Conservation (phyloP, 306 rosid genomes). For the Amphicarpaea edgeworthii region DNA sequence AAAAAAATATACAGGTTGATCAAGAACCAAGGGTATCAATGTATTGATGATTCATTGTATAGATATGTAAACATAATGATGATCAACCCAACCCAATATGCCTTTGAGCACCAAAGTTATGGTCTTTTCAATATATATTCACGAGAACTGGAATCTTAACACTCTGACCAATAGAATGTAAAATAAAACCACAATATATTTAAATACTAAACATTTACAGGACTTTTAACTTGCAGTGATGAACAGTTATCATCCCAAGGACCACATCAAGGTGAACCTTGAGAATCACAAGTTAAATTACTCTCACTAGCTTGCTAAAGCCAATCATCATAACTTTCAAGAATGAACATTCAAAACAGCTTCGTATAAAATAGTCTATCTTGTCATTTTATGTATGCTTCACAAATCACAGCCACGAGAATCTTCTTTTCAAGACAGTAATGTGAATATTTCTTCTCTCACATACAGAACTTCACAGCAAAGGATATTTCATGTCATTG, state of each 20-base stretch:
- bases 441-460: constrained; percentile 15
- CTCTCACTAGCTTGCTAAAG: constrained; percentile 24
- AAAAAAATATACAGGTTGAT: constrained; percentile 8
- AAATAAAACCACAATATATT: neutral
- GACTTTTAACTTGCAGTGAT: constrained; percentile 12
- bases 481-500: constrained; percentile 31
- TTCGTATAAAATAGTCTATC: neutral
- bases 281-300: constrained; percentile 32
- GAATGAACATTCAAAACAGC: constrained; percentile 24
- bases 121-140: neutral
- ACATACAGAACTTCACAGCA: constrained; percentile 3
- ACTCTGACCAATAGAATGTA: neutral
- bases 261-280: constrained; percentile 33
- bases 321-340: constrained; percentile 14
- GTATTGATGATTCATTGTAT: constrained; percentile 6
- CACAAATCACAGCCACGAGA: constrained; percentile 9
- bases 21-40: constrained; percentile 26
- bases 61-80: neutral
- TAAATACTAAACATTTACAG: constrained; percentile 1
- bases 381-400: constrained; percentile 12
- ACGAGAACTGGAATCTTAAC: neutral
- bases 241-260: constrained; percentile 15
- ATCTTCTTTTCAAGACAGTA: constrained; percentile 15
- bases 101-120: neutral
- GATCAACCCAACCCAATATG: constrained; percentile 10